These are phyloP conservation scores for Sporopachydermia cereana DNA, from an alignment of 1,139 yeast genomes.

Conservation along the genomic window DNA sequence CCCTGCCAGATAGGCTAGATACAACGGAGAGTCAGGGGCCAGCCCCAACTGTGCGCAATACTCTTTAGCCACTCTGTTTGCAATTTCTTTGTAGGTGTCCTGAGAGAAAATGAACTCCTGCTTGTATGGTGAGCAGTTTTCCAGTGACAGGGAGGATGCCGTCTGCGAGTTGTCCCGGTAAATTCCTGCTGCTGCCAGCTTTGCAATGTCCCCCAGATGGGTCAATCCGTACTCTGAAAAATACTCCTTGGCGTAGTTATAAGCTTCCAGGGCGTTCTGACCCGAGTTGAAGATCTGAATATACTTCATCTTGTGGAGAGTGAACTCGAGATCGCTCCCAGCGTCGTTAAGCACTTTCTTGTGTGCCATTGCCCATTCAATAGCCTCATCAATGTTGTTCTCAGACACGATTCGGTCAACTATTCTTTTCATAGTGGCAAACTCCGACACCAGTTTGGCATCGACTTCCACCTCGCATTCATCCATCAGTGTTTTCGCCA, in stretches of 20 bases:
- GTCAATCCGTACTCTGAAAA: conserved; percentile 35
- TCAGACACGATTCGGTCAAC: conserved; percentile 19
- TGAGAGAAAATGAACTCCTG: conserved; percentile 17
- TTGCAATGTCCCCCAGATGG: conserved; percentile 37
- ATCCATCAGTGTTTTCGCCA: conserved; percentile 21
- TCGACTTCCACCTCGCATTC: conserved; percentile 25
- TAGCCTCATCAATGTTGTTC: conserved; percentile 27
- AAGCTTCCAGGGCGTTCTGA: conserved; percentile 28
- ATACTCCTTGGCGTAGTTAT: conserved; percentile 42
- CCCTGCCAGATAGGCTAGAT: conserved; percentile 58
- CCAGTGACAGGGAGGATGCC: background rate
- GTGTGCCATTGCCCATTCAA: conserved; percentile 29
- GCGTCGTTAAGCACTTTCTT: conserved; percentile 18
- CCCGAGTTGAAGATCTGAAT: conserved; percentile 23
- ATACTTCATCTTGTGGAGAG: conserved; percentile 52
- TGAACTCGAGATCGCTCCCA: conserved; percentile 42
- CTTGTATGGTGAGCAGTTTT: conserved; percentile 32
- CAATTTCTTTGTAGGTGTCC: conserved; percentile 30
- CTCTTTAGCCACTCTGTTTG: conserved; percentile 49
- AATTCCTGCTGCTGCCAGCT: conserved; percentile 39
- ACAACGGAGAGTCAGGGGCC: conserved; percentile 61
- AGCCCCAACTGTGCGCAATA: conserved; percentile 54
- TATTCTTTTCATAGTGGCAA: conserved; percentile 26
- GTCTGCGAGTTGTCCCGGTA: conserved; percentile 22
- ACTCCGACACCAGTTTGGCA: conserved; percentile 21